A percentile compares a stretch with the other conserved stretches of the same genome.
Evolutionary conservation across 2,329 filamentous ascomycete genomes (phyloP).

Genomic region (Ophiostoma piceae): DNA sequence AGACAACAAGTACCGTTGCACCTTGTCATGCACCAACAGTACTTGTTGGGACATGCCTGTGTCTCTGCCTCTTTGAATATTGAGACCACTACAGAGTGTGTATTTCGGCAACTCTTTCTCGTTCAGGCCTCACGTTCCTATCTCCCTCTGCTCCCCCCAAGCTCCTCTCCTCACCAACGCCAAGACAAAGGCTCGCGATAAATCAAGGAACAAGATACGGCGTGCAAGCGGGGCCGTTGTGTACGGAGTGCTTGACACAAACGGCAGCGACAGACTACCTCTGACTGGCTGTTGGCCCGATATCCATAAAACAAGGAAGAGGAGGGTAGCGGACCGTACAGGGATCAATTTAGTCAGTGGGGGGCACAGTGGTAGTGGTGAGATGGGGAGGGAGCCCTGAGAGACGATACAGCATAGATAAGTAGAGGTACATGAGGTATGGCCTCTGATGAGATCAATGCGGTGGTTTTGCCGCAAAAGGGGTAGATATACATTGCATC

Average conservation of each 20-base stretch:
- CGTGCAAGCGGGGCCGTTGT: not conserved
- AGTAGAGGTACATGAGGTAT: not conserved
- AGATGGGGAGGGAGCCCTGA: no score
- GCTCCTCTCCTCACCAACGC: not conserved
- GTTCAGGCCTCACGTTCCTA: conserved; percentile 3
- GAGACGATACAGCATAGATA: not conserved
- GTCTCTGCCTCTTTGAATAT: not conserved
- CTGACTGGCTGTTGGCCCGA: not conserved
- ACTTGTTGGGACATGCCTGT: not conserved
- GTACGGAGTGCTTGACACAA: not conserved
- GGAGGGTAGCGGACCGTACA: conserved; percentile 4
- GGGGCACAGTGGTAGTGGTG: not conserved
- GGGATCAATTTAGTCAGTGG: not conserved
- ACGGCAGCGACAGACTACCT: not conserved
- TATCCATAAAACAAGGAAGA: conserved; percentile 6
- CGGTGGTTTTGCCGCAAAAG: not conserved
- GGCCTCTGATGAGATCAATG: not conserved
- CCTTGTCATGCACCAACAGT: not conserved
- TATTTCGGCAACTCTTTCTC: conserved; percentile 13
- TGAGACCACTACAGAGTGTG: not conserved
- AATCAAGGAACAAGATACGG: conserved; percentile 18
- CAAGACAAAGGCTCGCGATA: conserved; percentile 5
- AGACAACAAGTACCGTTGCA: not conserved
- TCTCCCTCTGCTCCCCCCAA: not conserved
- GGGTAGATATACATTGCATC: not conserved